phyloP scores from a whole-genome alignment of 2,329 filamentous ascomycete species.

The Thermothelomyces thermophilus region DNA sequence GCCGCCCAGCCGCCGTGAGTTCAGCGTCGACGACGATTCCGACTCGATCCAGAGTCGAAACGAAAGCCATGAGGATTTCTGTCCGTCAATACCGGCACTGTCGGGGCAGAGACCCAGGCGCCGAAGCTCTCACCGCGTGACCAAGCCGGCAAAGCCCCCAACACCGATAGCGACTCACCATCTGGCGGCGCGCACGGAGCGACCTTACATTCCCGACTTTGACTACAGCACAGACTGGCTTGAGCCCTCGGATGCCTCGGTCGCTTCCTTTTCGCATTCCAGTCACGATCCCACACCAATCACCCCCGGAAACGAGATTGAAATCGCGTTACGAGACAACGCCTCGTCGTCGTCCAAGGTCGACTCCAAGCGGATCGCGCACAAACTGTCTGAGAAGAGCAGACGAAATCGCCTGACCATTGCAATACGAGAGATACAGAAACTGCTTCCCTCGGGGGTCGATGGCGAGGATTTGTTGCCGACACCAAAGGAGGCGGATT shows the following conservation, averaged over 20 bases:
- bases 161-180: neutral
- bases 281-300: neutral
- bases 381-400: constrained; percentile 26
- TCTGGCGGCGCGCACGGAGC: neutral
- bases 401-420: constrained; percentile 22
- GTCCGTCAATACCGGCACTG: constrained; percentile 4
- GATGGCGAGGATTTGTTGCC: neutral
- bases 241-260: constrained; percentile 3
- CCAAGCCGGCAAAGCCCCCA: constrained; percentile 6
- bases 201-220: constrained; percentile 8
- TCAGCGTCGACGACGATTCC: constrained; percentile 22
- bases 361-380: constrained; percentile 23
- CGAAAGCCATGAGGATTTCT: constrained; percentile 16
- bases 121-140: constrained; percentile 12
- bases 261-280: neutral
- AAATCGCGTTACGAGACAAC: constrained; percentile 12
- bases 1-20: constrained; percentile 4
- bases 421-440: constrained; percentile 27
- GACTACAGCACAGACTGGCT: constrained; percentile 9
- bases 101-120: constrained; percentile 5
- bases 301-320: neutral
- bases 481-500: constrained; percentile 5
- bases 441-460: constrained; percentile 18
- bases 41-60: constrained; percentile 19
- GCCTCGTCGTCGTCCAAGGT: constrained; percentile 15